Conservation (phyloP, 2,329 filamentous ascomycete genomes). For the Balansia obtecta region DNA sequence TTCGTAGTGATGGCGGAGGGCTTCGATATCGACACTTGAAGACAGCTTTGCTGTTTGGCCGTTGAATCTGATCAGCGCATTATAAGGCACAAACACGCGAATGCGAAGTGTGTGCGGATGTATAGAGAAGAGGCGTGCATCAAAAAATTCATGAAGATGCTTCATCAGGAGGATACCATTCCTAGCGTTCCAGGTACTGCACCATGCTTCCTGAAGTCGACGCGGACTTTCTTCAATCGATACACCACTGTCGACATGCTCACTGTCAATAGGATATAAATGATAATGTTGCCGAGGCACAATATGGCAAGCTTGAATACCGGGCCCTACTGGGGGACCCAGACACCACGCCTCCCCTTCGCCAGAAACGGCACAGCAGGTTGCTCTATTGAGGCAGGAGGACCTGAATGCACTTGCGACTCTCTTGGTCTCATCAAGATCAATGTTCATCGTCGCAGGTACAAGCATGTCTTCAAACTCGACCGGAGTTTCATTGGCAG, state of each 20-base stretch:
- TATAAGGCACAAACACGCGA: conserved; percentile 11
- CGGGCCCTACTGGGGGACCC: conserved; percentile 6
- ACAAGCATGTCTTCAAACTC: not conserved
- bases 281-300: conserved; percentile 12
- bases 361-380: conserved; percentile 5
- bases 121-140: conserved; percentile 12
- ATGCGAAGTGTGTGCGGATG: conserved; percentile 11
- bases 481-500: not conserved
- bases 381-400: not conserved
- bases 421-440: too few species aligned
- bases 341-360: conserved; percentile 11
- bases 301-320: conserved; percentile 12
- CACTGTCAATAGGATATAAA: conserved; percentile 6
- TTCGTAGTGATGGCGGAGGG: conserved; percentile 11
- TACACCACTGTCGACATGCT: not conserved
- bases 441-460: too few species aligned
- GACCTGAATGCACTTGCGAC: not conserved
- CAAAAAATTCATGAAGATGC: conserved; percentile 12
- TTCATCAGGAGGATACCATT: conserved; percentile 11
- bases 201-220: not conserved
- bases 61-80: conserved; percentile 8
- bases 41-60: conserved; percentile 6
- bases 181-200: not conserved
- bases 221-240: not conserved
- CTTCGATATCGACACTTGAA: conserved; percentile 3